Evolutionary conservation across 2,329 filamentous ascomycete species (phyloP).

Genomic region (Penicillium sp.): DNA sequence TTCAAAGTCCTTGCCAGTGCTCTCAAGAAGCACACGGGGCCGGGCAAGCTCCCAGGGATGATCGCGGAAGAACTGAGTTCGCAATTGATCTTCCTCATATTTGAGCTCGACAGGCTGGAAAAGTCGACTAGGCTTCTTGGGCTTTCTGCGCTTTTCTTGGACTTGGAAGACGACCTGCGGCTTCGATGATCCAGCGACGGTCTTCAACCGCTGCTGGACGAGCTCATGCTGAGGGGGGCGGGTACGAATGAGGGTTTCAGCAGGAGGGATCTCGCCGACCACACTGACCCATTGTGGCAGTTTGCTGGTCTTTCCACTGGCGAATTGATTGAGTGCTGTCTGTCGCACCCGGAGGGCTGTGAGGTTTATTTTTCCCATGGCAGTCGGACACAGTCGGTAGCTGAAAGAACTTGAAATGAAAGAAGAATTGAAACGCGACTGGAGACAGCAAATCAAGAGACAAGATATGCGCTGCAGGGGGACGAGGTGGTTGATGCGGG

Average conservation of each 20-base stretch:
- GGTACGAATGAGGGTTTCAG: slow-evolving; percentile 60
- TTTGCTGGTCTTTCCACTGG: slow-evolving; percentile 36
- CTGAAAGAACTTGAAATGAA: neutral
- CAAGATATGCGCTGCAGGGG: slow-evolving; percentile 6
- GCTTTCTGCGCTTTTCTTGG: slow-evolving; percentile 45
- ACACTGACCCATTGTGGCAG: slow-evolving; percentile 57
- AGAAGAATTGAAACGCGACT: neutral
- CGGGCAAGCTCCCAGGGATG: slow-evolving; percentile 97
- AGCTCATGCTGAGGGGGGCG: slow-evolving; percentile 51
- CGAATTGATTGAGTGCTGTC: slow-evolving; percentile 42
- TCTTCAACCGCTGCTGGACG: slow-evolving; percentile 41
- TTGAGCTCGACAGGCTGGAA: slow-evolving; percentile 76
- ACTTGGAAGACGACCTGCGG: slow-evolving; percentile 40
- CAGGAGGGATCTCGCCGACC: slow-evolving; percentile 58
- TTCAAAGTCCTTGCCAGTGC: slow-evolving; percentile 77
- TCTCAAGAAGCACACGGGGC: slow-evolving; percentile 79
- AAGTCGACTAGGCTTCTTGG: slow-evolving; percentile 68
- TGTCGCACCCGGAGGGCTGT: slow-evolving; percentile 48
- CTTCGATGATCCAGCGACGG: slow-evolving; percentile 29
- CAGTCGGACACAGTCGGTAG: slow-evolving; percentile 9
- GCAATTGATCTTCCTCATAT: slow-evolving; percentile 81
- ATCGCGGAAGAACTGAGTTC: slow-evolving; percentile 81
- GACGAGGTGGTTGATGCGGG: slow-evolving; percentile 19
- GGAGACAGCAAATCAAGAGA: neutral
- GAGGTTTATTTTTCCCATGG: slow-evolving; percentile 50